Conservation (phyloP, 2,329 filamentous ascomycete genomes). For the Trichoderma pleuroti region DNA sequence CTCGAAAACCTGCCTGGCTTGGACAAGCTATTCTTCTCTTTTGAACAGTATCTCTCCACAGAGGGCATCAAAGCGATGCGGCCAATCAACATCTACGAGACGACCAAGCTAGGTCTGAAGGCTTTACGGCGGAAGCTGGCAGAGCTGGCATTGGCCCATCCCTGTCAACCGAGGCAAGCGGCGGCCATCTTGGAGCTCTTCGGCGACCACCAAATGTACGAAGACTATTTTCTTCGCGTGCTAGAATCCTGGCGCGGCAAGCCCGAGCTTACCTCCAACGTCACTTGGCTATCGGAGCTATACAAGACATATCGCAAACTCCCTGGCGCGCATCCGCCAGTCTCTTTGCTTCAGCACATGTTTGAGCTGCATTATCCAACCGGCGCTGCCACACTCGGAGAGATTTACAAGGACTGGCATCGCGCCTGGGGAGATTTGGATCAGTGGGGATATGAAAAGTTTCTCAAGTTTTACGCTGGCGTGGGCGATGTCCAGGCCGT, state of each 20-base stretch:
- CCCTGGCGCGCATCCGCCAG: conserved; percentile 36
- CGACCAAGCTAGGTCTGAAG: conserved; percentile 26
- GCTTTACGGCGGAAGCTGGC: conserved; percentile 33
- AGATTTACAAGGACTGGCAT: conserved; percentile 49
- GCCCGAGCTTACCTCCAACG: conserved; percentile 28
- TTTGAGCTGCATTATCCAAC: conserved; percentile 41
- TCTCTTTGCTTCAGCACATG: conserved; percentile 42
- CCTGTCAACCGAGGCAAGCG: conserved; percentile 35
- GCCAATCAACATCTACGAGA: conserved; percentile 24
- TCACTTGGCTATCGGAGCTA: conserved; percentile 37
- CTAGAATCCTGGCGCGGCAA: conserved; percentile 30
- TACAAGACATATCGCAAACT: conserved; percentile 47
- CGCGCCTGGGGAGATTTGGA: conserved; percentile 39
- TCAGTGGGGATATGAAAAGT: conserved; percentile 46
- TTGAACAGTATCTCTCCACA: conserved; percentile 33
- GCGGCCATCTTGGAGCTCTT: conserved; percentile 39
- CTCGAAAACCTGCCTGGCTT: conserved; percentile 30
- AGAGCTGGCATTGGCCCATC: conserved; percentile 30
- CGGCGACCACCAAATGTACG: conserved; percentile 40
- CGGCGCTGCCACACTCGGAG: conserved; percentile 41
- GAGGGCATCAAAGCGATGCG: conserved; percentile 26
- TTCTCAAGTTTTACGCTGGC: conserved; percentile 46
- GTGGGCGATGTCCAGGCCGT: conserved; percentile 47
- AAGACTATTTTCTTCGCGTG: conserved; percentile 41
- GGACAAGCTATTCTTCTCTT: conserved; percentile 32